phyloP scores from a whole-genome alignment of 306 rosid genomes.

The Fragaria iinumae region DNA sequence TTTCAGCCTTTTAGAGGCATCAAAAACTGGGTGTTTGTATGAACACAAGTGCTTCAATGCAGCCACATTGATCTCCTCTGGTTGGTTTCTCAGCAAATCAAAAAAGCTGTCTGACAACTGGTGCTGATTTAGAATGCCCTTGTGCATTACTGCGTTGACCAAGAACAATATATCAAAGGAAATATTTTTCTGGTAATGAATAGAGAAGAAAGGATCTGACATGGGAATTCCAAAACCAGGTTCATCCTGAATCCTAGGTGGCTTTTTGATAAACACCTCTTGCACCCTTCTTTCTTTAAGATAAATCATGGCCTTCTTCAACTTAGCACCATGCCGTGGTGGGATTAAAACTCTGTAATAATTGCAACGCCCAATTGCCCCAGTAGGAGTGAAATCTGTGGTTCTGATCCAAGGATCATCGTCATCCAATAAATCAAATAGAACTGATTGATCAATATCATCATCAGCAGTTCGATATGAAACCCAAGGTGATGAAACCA shows the following conservation, averaged over 20 bases:
- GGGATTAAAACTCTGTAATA: conserved; percentile 65
- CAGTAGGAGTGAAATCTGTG: conserved; percentile 83
- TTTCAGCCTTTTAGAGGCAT: conserved; percentile 57
- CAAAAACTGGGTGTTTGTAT: conserved; percentile 55
- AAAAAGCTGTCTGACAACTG: conserved; percentile 53
- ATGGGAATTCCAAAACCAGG: conserved; percentile 53
- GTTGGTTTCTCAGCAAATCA: conserved; percentile 54
- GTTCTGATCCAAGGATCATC: conserved; percentile 96
- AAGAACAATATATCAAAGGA: conserved; percentile 65
- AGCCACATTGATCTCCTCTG: conserved; percentile 66
- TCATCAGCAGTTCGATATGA: conserved; percentile 89
- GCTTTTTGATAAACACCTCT: conserved; percentile 24
- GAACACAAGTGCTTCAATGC: conserved; percentile 70
- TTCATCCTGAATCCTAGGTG: conserved; percentile 49
- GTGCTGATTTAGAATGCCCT: conserved; percentile 64
- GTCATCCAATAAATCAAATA: conserved; percentile 71
- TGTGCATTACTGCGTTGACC: conserved; percentile 67
- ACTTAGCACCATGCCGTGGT: conserved; percentile 64
- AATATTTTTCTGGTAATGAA: conserved; percentile 41
- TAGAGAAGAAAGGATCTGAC: conserved; percentile 56
- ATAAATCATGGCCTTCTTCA: conserved; percentile 50
- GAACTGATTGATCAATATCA: conserved; percentile 55
- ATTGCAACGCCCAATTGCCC: conserved; percentile 79
- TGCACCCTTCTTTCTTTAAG: conserved; percentile 52
- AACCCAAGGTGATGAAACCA: conserved; percentile 64